Evolutionary conservation across 192 early-diverging fungal species (phyloP).

Genomic region (Pilobolus umbonatus): DNA sequence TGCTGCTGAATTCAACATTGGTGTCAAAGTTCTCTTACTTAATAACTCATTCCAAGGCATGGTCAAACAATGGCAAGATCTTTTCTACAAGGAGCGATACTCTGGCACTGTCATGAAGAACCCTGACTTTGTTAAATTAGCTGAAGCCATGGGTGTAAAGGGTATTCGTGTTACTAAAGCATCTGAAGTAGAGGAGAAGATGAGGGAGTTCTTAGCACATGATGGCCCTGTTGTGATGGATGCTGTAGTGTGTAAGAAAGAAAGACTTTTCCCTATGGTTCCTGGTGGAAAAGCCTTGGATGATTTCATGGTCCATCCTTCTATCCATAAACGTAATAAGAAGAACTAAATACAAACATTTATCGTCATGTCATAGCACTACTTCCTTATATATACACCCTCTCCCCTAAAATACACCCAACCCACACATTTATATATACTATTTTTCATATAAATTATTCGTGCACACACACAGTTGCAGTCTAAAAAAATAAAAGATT

Average conservation of each 20-base stretch:
- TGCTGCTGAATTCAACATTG: conserved; percentile 95
- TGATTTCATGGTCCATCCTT: conserved; percentile 72
- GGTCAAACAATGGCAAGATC: conserved; percentile 92
- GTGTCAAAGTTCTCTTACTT: conserved; percentile 91
- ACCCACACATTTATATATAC: no score
- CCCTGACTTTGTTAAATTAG: conserved; percentile 97
- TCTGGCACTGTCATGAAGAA: conserved; percentile 93
- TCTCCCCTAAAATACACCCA: no score
- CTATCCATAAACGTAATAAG: conserved; percentile 6
- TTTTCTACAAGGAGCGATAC: conserved; percentile 97
- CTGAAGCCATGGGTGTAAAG: conserved; percentile 89
- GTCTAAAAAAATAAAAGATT: no score
- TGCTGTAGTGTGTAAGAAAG: conserved; percentile 82
- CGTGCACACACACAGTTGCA: no score
- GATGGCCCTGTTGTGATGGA: conserved; percentile 91
- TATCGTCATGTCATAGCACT: no score
- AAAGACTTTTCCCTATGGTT: conserved; percentile 97
- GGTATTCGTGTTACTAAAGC: conserved; percentile 80
- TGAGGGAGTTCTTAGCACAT: conserved; percentile 85
- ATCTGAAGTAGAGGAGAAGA: conserved; percentile 79
- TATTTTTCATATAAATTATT: no score
- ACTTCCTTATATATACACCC: no score
- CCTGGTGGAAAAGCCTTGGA: conserved; percentile 90
- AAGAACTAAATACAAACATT: background rate
- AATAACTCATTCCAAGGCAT: conserved; percentile 99